Conservation (phyloP, 1,284 basidiomycete genomes). For the Irpex sp. region DNA sequence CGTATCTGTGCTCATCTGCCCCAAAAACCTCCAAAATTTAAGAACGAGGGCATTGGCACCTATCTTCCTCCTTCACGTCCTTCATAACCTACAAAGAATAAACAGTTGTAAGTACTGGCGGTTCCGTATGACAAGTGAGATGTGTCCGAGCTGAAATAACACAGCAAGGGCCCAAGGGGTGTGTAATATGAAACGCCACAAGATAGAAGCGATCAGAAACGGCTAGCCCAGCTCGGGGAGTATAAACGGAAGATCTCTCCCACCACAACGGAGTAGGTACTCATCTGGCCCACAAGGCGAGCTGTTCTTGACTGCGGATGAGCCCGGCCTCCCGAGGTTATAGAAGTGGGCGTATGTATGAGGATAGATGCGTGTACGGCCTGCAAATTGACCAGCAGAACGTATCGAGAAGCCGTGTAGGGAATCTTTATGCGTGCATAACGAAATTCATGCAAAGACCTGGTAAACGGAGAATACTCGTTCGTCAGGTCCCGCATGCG, state of each 20-base stretch:
- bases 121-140: neutral
- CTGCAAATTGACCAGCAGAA: too few species aligned
- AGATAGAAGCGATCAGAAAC: conserved; percentile 9
- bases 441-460: neutral
- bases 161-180: neutral
- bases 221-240: neutral
- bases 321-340: neutral
- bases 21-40: neutral
- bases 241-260: neutral
- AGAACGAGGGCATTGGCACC: conserved; percentile 47
- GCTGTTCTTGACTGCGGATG: neutral
- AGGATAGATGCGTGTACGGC: too few species aligned
- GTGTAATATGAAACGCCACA: conserved; percentile 1
- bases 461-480: too few species aligned
- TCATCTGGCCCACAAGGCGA: neutral
- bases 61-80: conserved; percentile 61
- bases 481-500: neutral
- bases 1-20: too few species aligned
- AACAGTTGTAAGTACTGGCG: conserved; percentile 1
- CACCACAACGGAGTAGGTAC: neutral
- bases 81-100: conserved; percentile 50
- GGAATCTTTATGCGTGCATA: neutral
- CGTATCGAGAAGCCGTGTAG: neutral
- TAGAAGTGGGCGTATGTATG: neutral
- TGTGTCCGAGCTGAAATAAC: neutral